Conservation (phyloP, 768 basidiomycete genomes). For the Russula lepida region DNA sequence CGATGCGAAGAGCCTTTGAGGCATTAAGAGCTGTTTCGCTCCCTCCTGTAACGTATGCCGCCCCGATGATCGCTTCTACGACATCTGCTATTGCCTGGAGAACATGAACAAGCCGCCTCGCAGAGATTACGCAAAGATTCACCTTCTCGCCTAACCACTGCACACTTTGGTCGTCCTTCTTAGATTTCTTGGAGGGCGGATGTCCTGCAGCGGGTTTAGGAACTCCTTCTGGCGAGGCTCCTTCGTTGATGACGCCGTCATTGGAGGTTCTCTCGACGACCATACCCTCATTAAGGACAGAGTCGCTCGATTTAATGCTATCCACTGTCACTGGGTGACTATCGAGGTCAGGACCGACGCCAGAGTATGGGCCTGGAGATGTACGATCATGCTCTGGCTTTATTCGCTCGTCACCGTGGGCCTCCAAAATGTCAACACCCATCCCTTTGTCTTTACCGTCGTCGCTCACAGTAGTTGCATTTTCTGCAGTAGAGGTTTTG, state of each 20-base stretch:
- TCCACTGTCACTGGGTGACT: neutral
- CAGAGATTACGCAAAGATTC: slow-evolving; percentile 6
- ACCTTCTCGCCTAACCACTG: slow-evolving; percentile 79
- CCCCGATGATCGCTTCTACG: slow-evolving; percentile 76
- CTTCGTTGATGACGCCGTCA: neutral
- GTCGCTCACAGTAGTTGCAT: neutral
- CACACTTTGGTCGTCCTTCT: slow-evolving; percentile 32
- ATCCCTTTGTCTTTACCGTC: neutral
- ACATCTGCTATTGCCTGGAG: slow-evolving; percentile 73
- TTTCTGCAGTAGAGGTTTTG: neutral
- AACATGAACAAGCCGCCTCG: neutral
- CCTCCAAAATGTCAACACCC: neutral
- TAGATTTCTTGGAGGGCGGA: slow-evolving; percentile 3
- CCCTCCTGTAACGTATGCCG: slow-evolving; percentile 70
- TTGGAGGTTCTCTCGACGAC: neutral
- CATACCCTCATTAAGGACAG: neutral
- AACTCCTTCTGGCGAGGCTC: neutral
- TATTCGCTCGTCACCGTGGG: neutral
- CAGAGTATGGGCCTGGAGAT: neutral
- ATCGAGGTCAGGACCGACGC: neutral
- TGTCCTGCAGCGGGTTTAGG: neutral
- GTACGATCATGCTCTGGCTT: neutral
- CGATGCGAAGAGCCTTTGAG: slow-evolving; percentile 56
- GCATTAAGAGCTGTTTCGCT: slow-evolving; percentile 55
- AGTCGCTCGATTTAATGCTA: neutral